Base-by-base conservation (phyloP, 768 basidiomycete genomes). In the Suillus occidentalis region DNA sequence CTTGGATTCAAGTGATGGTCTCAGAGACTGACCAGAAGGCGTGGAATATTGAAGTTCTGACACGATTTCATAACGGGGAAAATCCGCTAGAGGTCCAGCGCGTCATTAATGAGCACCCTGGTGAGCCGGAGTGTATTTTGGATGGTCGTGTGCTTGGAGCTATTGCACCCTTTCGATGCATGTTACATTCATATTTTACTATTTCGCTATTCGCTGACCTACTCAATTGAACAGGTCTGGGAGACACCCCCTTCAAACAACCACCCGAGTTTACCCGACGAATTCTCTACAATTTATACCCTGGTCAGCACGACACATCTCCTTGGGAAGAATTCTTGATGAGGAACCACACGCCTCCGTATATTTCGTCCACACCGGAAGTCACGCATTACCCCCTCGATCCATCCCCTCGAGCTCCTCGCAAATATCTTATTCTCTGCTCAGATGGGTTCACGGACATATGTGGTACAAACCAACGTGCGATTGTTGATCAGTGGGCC, bases 81-180 rank as follows among this genome's bases (percentile, higher is more conserved):
- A 91, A 91, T 68, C 81, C 83, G 43, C 76, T 78, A 28, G 91
- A 93, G 75, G 78, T 91, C 18, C 83, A 83, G 65, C 86, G 91
- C 52, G 84, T 92, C 56, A 79, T 76, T 62, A 73, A 73, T 42
- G 87, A 88, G 66, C 91, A 93, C 71, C 88, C 90, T 50, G 85
- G 82, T 55, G 91, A 93, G 75, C 78, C 84, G 18, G 89, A 89
- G 67, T 90, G 88, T 67, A 80, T 91, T 50, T 70, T 86, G 56
- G 85, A 90, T 66, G 79, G 82, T 68, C 82, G 91, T 59, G 87
- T 92, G 59, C 85, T 92, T 60, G 91, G 91, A 63, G 89, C 89
- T 63, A 84, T 93, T 36, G 89, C 90, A 4, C 90, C 90, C 61
- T 89, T 88, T 69, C 83, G 91, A 76, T 89, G 91, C 91, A 72